Evolutionary conservation across 768 basidiomycete species (phyloP).

Genomic region (Phanerochaete sordida): DNA sequence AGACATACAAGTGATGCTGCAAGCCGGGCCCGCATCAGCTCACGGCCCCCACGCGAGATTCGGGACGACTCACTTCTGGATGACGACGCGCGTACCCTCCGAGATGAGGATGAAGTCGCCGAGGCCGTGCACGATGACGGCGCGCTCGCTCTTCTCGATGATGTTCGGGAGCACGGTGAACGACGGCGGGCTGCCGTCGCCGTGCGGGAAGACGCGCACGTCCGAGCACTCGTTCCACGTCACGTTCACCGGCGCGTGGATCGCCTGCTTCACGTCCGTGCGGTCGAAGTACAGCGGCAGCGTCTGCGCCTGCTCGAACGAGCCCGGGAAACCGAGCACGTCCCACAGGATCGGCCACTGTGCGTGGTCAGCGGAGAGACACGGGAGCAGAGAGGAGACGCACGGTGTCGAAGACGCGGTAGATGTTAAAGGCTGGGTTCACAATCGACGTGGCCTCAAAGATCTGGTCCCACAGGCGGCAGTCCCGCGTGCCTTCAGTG

Average conservation of each 20-base stretch:
- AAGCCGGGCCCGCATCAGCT: conserved; percentile 42
- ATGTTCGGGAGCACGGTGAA: conserved; percentile 68
- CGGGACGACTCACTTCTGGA: conserved; percentile 32
- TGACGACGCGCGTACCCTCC: conserved; percentile 46
- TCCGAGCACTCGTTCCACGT: conserved; percentile 64
- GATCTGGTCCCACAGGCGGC: conserved; percentile 67
- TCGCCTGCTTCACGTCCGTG: conserved; percentile 61
- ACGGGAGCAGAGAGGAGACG: conserved; percentile 13
- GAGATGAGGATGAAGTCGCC: conserved; percentile 73
- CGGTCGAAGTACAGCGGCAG: conserved; percentile 76
- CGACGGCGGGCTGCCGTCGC: conserved; percentile 54
- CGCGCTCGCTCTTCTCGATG: conserved; percentile 69
- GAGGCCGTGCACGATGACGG: conserved; percentile 68
- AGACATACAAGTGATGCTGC: conserved; percentile 43
- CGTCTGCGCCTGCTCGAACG: conserved; percentile 43
- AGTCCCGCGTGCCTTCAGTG: conserved; percentile 41
- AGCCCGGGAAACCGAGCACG: conserved; percentile 79
- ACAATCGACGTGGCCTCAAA: conserved; percentile 56
- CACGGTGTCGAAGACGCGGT: conserved; percentile 70
- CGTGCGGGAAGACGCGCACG: conserved; percentile 51
- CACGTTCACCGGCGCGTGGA: conserved; percentile 63
- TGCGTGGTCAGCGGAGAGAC: background rate
- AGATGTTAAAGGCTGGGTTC: conserved; percentile 77
- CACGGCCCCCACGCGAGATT: background rate
- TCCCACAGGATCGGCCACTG: conserved; percentile 71